Percentiles rank a stretch among this genome's conserved stretches.
Conservation (phyloP, 345 rosid genomes). For the Ceriops decandra region DNA sequence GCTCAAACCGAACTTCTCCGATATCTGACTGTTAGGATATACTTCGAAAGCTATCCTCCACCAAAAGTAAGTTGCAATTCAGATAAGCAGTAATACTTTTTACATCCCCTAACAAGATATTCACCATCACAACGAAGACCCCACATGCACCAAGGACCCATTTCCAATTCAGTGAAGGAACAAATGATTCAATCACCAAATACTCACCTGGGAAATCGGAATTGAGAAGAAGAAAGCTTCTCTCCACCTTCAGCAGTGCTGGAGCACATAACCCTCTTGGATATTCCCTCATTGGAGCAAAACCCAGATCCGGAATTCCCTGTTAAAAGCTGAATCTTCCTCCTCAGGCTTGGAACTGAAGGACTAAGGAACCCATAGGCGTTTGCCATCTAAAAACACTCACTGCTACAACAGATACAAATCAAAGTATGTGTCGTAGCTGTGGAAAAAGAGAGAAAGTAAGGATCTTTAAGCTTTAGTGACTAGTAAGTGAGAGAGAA, state of each 20-base stretch:
- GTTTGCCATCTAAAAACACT: conserved; percentile 54
- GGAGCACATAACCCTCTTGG: conserved; percentile 54
- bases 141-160: conserved; percentile 15
- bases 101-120: conserved; percentile 1
- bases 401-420: background rate
- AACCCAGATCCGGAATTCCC: conserved; percentile 64
- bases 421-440: background rate
- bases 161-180: background rate
- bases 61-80: background rate
- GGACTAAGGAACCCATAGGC: conserved; percentile 67
- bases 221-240: conserved; percentile 46
- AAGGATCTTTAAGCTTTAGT: conserved; percentile 15
- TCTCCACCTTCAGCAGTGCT: conserved; percentile 44
- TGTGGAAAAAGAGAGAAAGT: conserved; percentile 12
- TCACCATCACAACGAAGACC: conserved; percentile 2
- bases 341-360: conserved; percentile 50
- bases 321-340: conserved; percentile 41
- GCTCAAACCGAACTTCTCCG: conserved; percentile 9
- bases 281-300: conserved; percentile 33
- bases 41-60: background rate
- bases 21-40: background rate
- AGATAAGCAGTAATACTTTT: background rate
- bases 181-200: conserved; percentile 9
- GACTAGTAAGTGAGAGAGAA: conserved; percentile 15
- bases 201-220: conserved; percentile 51